Evolutionary conservation across 1,284 basidiomycete genomes (phyloP), one percentile per base, ranked within the genome.

Genomic region (Cutaneotrichosporon mucoides): DNA sequence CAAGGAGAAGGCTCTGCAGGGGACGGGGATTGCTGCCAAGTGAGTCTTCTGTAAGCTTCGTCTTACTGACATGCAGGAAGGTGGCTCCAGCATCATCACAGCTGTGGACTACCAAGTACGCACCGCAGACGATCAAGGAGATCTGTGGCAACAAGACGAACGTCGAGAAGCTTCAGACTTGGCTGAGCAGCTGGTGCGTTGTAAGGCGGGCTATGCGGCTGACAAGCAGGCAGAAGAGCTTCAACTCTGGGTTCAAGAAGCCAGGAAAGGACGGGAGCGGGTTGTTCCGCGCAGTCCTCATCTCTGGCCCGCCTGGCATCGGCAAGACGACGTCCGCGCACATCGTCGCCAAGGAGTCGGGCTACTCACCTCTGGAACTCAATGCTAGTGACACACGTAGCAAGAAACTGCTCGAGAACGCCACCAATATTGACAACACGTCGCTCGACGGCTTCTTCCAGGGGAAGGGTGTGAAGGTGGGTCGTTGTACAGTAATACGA

Each of bases 321-420:
- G 95, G 95, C 36, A 99, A 99, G 81, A 99, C 95, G 5, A 97
- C 93, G 0, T 89, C 90, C 61, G 95, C 95, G 1, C 95, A 99
- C 77, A 73, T 99, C 37, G 88, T 90, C 60, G 93, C 95, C 2
- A 88, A 89, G 72, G 77, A 89, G 33, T 91, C 86, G 46, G 96
- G 95, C 0, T 97, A 89, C 69, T 89, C 88, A 6, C 89, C 92
- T 0, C 89, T 99, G 60, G 95, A 99, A 73, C 82, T 99, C 63
- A 99, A 99, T 68, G 95, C 96, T 0, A 96, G 92, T 76, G 96
- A 99, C 70, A 84, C 90, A 1, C 82, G 95, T 55, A 97, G 93
- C 77, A 99, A 99, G 81, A 97, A 96, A 77, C 84, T 99, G 35
- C 86, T 99, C 44, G 94, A 99, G 89, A 90, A 84, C 66, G 87